A percentile compares a stretch with the other conserved stretches of the same genome.
phyloP scores from a whole-genome alignment of 257 asterid genomes.

The Solanum pinnatisectum region DNA sequence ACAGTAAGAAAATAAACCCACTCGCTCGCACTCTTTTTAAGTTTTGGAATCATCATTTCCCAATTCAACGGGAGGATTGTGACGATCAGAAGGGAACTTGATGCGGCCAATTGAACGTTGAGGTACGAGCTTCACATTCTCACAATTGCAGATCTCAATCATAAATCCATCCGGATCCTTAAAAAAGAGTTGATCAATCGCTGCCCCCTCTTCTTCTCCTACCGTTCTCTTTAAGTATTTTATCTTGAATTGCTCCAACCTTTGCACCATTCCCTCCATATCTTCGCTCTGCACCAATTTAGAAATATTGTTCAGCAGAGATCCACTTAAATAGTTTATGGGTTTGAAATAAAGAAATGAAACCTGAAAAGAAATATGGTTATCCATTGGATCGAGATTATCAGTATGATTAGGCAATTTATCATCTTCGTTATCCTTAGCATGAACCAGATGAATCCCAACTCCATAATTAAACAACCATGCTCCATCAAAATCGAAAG shows the following conservation, averaged over 20 bases:
- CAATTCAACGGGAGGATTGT: slow-evolving; percentile 38
- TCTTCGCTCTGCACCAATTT: slow-evolving; percentile 39
- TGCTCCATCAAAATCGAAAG: slow-evolving; percentile 64
- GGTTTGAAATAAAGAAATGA: neutral
- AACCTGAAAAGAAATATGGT: slow-evolving; percentile 70
- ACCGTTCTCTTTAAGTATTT: slow-evolving; percentile 51
- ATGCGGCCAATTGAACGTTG: slow-evolving; percentile 34
- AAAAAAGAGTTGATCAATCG: slow-evolving; percentile 61
- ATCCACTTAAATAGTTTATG: neutral
- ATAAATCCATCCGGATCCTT: slow-evolving; percentile 72
- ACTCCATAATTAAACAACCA: slow-evolving; percentile 85
- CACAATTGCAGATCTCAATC: slow-evolving; percentile 81
- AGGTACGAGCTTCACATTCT: slow-evolving; percentile 50
- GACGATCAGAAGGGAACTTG: slow-evolving; percentile 45
- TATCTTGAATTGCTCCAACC: slow-evolving; percentile 22
- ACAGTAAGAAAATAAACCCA: neutral
- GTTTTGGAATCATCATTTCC: neutral
- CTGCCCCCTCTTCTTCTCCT: slow-evolving; percentile 32
- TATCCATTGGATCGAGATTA: slow-evolving; percentile 56
- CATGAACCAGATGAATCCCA: slow-evolving; percentile 58
- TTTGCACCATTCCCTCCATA: slow-evolving; percentile 55
- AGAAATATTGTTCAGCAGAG: neutral
- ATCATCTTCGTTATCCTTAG: slow-evolving; percentile 21
- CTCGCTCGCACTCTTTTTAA: neutral
- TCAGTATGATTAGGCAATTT: slow-evolving; percentile 29